phyloP scores from a whole-genome alignment of 345 rosid genomes.

The Arabis alpina region DNA sequence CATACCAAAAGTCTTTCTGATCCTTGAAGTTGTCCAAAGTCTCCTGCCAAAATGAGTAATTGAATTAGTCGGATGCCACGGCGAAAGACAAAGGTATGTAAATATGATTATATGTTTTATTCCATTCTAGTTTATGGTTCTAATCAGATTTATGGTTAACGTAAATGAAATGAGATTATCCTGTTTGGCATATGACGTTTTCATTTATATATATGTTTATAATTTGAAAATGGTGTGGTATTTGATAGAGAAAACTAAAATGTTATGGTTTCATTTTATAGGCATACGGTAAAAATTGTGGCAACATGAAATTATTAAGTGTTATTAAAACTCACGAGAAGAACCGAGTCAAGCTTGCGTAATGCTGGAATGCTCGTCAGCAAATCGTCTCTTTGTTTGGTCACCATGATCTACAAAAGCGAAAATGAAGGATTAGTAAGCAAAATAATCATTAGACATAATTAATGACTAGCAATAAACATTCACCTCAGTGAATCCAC shows the following conservation, averaged over 20 bases:
- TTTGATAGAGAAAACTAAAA: not conserved
- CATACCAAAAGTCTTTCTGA: conserved; percentile 88
- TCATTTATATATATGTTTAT: not conserved
- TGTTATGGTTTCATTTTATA: not conserved
- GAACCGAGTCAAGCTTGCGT: conserved; percentile 84
- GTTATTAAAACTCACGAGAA: conserved; percentile 54
- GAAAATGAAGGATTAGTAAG: not conserved
- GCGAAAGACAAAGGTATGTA: not conserved
- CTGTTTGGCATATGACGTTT: not conserved
- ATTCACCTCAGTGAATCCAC: conserved; percentile 72
- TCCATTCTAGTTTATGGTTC: too few species aligned
- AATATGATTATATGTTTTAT: too few species aligned
- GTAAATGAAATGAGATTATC: not conserved
- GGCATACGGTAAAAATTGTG: not conserved
- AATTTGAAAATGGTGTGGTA: conserved; percentile 11
- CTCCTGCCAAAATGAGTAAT: conserved; percentile 55
- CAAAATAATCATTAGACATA: not conserved
- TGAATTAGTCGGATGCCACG: conserved; percentile 1
- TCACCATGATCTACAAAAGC: conserved; percentile 71
- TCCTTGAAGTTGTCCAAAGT: conserved; percentile 68
- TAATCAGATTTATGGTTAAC: too few species aligned
- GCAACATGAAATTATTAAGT: too few species aligned
- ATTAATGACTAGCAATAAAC: conserved; percentile 15
- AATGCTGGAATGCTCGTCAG: conserved; percentile 78
- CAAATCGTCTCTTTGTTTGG: conserved; percentile 81